phyloP scores from a whole-genome alignment of 352 stramenopile species.

The Globisporangium camurandrum region DNA sequence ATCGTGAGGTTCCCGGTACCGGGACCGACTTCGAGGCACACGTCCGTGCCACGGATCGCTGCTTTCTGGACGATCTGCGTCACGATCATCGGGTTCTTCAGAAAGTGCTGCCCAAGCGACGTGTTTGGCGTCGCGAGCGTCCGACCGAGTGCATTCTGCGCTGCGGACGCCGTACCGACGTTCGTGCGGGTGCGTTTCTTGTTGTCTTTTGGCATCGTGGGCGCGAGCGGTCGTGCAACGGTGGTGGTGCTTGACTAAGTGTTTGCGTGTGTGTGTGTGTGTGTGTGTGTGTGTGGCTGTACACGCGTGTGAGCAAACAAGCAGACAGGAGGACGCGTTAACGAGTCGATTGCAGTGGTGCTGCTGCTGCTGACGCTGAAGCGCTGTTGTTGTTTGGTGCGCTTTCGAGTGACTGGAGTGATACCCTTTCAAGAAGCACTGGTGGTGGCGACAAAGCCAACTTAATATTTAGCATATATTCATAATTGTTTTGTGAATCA shows the following conservation, averaged over 20 bases:
- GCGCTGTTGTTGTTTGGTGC: no score
- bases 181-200: conserved; percentile 82
- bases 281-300: no score
- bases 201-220: conserved; percentile 82
- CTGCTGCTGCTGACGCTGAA: no score
- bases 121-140: conserved; percentile 96
- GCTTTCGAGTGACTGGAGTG: no score
- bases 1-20: conserved; percentile 99
- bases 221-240: neutral
- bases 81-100: conserved; percentile 98
- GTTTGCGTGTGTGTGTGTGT: neutral
- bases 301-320: no score
- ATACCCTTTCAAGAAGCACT: no score
- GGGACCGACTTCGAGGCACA: conserved; percentile 95
- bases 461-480: neutral
- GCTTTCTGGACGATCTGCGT: conserved; percentile 96
- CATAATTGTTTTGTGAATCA: neutral
- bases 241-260: neutral
- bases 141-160: conserved; percentile 75
- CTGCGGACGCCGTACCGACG: conserved; percentile 48
- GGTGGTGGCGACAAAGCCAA: no score
- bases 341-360: no score
- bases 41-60: conserved; percentile 92
- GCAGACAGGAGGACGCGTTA: no score
- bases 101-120: conserved; percentile 97